Conservation (phyloP, 2,329 filamentous ascomycete species). For the Trichophyton schoenleinii region DNA sequence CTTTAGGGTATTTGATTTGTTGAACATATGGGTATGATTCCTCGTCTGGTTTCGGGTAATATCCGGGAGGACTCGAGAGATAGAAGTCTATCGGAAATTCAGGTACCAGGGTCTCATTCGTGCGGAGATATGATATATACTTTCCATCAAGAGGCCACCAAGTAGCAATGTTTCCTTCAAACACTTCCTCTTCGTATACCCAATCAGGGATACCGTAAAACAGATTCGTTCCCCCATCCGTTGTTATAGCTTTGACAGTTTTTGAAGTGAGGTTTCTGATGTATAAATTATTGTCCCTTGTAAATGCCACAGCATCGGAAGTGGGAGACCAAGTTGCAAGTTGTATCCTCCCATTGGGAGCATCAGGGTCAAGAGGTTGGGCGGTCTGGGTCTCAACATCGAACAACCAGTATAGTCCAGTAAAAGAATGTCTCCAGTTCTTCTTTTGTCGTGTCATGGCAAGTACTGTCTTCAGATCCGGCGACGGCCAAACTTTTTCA, state of each 20-base stretch:
- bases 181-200: constrained; percentile 88
- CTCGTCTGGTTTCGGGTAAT: constrained; percentile 53
- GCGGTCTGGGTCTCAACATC: constrained; percentile 70
- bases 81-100: constrained; percentile 93
- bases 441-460: constrained; percentile 58
- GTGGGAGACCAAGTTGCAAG: constrained; percentile 80
- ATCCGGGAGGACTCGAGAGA: constrained; percentile 69
- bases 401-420: constrained; percentile 79
- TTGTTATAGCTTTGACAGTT: constrained; percentile 60
- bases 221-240: constrained; percentile 71
- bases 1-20: constrained; percentile 94
- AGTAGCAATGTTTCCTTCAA: constrained; percentile 64
- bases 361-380: constrained; percentile 61
- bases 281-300: constrained; percentile 79
- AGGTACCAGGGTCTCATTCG: constrained; percentile 83
- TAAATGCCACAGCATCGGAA: constrained; percentile 80
- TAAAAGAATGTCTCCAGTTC: constrained; percentile 85
- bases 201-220: constrained; percentile 97
- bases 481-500: constrained; percentile 58
- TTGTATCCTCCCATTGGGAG: constrained; percentile 57
- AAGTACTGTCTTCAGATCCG: constrained; percentile 73
- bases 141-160: constrained; percentile 93
- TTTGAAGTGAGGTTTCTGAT: constrained; percentile 54
- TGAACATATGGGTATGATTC: constrained; percentile 84
- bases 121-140: constrained; percentile 81